These are phyloP conservation scores for Tricholoma furcatifolium DNA, from an alignment of 768 basidiomycete species.

Conservation along the genomic window DNA sequence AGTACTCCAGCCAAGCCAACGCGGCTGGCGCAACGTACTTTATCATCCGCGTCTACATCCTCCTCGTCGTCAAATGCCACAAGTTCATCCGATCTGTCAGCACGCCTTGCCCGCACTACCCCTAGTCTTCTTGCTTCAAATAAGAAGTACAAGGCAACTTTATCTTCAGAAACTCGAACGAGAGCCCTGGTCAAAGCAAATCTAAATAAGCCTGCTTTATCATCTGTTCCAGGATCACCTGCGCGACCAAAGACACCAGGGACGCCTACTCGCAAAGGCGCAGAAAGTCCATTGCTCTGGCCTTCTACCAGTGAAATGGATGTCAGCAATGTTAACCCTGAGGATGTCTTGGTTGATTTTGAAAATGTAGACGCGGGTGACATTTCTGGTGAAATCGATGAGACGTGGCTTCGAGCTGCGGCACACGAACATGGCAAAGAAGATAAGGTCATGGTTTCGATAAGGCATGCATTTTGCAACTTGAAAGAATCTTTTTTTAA, in stretches of 20 bases:
- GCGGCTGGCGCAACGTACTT: slow-evolving; percentile 42
- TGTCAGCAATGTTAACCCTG: slow-evolving; percentile 68
- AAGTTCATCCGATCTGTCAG: slow-evolving; percentile 21
- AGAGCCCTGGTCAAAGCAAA: slow-evolving; percentile 13
- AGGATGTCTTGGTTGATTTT: slow-evolving; percentile 75
- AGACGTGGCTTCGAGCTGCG: slow-evolving; percentile 43
- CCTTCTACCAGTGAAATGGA: slow-evolving; percentile 68
- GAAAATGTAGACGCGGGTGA: slow-evolving; percentile 69
- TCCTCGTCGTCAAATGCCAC: slow-evolving; percentile 26
- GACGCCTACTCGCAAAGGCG: slow-evolving; percentile 43
- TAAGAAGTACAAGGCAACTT: slow-evolving; percentile 68
- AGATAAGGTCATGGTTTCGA: slow-evolving; percentile 85
- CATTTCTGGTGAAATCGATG: slow-evolving; percentile 68
- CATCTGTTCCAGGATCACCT: slow-evolving; percentile 55
- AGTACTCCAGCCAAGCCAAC: slow-evolving; percentile 34
- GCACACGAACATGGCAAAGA: slow-evolving; percentile 60
- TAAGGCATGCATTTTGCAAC: slow-evolving; percentile 49
- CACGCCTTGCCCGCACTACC: slow-evolving; percentile 30
- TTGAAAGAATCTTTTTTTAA: background rate
- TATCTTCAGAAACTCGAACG: slow-evolving; percentile 45
- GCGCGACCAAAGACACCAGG: slow-evolving; percentile 57
- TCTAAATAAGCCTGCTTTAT: slow-evolving; percentile 31
- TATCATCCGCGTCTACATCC: slow-evolving; percentile 27
- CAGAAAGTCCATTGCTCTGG: slow-evolving; percentile 48
- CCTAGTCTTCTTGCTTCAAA: slow-evolving; percentile 34